Evolutionary conservation across 805 yeast species (phyloP).

Genomic region (Starmerella bombicola): DNA sequence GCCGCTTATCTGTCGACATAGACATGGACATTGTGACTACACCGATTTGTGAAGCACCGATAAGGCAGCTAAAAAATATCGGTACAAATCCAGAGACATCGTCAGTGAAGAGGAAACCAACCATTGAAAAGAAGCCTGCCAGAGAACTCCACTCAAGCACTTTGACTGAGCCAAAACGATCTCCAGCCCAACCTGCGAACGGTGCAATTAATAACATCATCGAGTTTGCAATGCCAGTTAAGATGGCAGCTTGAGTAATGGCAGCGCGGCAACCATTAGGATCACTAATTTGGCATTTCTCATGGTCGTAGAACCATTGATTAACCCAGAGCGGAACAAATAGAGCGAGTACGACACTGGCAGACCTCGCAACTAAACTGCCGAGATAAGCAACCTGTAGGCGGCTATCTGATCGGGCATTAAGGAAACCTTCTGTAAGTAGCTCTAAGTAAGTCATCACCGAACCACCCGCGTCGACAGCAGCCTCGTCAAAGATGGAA

Average conservation of each 20-base stretch:
- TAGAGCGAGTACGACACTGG: conserved; percentile 45
- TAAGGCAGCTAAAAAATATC: conserved; percentile 33
- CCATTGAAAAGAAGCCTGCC: conserved; percentile 19
- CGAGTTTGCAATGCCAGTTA: conserved; percentile 55
- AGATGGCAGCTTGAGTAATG: conserved; percentile 50
- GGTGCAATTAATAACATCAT: conserved; percentile 51
- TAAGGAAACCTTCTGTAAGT: conserved; percentile 37
- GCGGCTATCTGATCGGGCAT: conserved; percentile 36
- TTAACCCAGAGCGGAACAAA: conserved; percentile 55
- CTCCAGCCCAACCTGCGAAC: conserved; percentile 47
- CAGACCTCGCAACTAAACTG: conserved; percentile 50
- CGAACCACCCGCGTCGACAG: conserved; percentile 21
- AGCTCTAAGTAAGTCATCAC: conserved; percentile 31
- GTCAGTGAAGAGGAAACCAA: conserved; percentile 20
- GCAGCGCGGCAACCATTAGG: conserved; percentile 45
- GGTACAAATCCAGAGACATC: conserved; percentile 31
- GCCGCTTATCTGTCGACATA: conserved; percentile 37
- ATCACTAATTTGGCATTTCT: conserved; percentile 34
- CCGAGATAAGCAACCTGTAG: conserved; percentile 49
- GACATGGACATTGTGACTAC: conserved; percentile 53
- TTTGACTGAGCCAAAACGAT: conserved; percentile 32
- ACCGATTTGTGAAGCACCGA: conserved; percentile 54
- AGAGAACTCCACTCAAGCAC: conserved; percentile 26
- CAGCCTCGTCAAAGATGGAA: conserved; percentile 26
- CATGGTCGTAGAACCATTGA: conserved; percentile 40